Base-by-base conservation (phyloP, 257 asterid species). In the Euphrasia confusa region DNA sequence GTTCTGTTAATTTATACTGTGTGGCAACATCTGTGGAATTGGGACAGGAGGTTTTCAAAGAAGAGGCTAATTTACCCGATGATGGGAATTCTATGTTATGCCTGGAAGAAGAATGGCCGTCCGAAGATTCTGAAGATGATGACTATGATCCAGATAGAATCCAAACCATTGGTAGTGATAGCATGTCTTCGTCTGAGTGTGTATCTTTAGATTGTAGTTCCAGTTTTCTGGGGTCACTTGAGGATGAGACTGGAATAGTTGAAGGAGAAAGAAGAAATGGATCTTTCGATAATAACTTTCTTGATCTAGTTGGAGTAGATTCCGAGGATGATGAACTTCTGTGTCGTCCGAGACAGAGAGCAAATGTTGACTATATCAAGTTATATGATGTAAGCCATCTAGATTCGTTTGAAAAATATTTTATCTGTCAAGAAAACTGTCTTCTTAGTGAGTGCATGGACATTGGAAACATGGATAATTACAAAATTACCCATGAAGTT, bases 91-190 rank as follows among this genome's bases (percentile, higher is more conserved):
- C 84, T 24, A 64, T 70, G 70, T 64, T 83, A 35, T 75, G 69
- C 71, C 80, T 70, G 14, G 89, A 79, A 68, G 90, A 85, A 62
- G 94, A 86, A 63, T 93, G 95, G 99, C 99, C 99, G 9, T 89
- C 97, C 4, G 99, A 93, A 75, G 99, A 93, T 72, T 93, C 99
- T 47, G 84, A 84, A 75, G 99, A 93, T 66, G 88, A 71, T 75
- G 97, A 93, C 73, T 93, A 89, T 74, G 87, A 87, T 72, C 99
- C 99, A 18, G 85, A 84, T 68, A 74, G 85, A 57, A 68, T 79
- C 45, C 85, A 75, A 42, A 65, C 64, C 69, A 77, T 84, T 77
- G 67, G 75, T 65, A 75, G 77, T 74, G 80, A 67, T 45, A 54
- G 72, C 70, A 47, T 68, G 61, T 76, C 77, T 27, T 56, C 69